phyloP scores from a whole-genome alignment of 73 alveolate species.

The Paramecium primaurelia region DNA sequence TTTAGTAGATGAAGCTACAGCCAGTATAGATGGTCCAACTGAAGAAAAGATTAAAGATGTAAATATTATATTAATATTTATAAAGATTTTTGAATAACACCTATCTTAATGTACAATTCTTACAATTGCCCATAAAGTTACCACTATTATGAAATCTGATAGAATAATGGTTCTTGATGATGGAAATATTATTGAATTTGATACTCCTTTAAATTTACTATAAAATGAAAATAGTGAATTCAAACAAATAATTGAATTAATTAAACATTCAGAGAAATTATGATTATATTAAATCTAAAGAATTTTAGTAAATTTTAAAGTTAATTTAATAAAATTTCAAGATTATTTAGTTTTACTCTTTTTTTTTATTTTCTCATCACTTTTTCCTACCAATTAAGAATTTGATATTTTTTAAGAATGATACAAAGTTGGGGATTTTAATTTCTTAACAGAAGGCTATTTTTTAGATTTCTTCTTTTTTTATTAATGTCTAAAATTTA shows the following conservation, averaged over 20 bases:
- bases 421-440: not conserved
- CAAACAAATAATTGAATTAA: not conserved
- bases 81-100: constrained; percentile 54
- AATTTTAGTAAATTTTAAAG: not conserved
- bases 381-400: not conserved
- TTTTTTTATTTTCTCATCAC: not conserved
- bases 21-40: constrained; percentile 59
- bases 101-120: constrained; percentile 59
- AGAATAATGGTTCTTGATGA: constrained; percentile 55
- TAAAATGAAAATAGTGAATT: not conserved
- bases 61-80: not conserved
- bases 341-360: not conserved
- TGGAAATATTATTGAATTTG: constrained; percentile 54
- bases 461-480: not conserved
- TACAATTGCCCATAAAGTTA: constrained; percentile 71
- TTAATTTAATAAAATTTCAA: not conserved
- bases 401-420: not conserved
- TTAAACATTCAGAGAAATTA: not conserved
- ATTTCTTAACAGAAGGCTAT: not conserved
- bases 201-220: not conserved
- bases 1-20: constrained; percentile 63
- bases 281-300: not conserved
- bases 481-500: not conserved
- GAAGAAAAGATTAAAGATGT: constrained; percentile 39
- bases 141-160: constrained; percentile 66